A percentile compares a stretch with the other conserved stretches of the same genome.
phyloP scores from a whole-genome alignment of 1,284 basidiomycete genomes.

The Ustilago bromivora region DNA sequence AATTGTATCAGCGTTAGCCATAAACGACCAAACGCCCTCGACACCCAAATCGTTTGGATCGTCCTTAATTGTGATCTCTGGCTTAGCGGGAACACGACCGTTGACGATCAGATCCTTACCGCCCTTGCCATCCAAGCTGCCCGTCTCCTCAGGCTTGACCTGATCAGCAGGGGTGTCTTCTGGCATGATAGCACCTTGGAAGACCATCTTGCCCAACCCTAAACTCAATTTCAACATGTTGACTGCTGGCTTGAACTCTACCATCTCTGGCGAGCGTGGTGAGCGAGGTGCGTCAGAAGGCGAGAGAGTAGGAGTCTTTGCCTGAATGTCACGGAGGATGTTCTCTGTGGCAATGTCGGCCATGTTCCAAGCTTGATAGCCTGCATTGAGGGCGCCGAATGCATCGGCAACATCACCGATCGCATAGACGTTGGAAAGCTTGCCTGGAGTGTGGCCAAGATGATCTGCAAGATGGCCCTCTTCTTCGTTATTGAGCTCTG shows the following conservation, averaged over 20 bases:
- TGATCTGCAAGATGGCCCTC: conserved; percentile 28
- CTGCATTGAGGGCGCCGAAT: conserved; percentile 68
- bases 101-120: conserved; percentile 25
- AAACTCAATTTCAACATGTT: conserved; percentile 66
- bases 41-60: conserved; percentile 65
- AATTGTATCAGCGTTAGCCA: conserved; percentile 59
- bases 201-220: conserved; percentile 62
- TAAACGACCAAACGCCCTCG: conserved; percentile 63
- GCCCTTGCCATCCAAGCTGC: conserved; percentile 13
- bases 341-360: conserved; percentile 67
- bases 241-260: conserved; percentile 58
- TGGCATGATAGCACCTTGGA: conserved; percentile 55
- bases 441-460: conserved; percentile 25
- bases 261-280: conserved; percentile 21
- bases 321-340: conserved; percentile 59
- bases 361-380: conserved; percentile 69
- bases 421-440: conserved; percentile 62
- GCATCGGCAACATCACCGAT: conserved; percentile 68
- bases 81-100: conserved; percentile 34
- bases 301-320: conserved; percentile 16
- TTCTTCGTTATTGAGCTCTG: conserved; percentile 29
- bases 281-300: conserved; percentile 7
- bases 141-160: conserved; percentile 38
- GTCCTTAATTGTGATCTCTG: conserved; percentile 58
- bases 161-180: conserved; percentile 25